Evolutionary conservation across 129 eudicot species (phyloP).

Genomic region (Solidago caesia): DNA sequence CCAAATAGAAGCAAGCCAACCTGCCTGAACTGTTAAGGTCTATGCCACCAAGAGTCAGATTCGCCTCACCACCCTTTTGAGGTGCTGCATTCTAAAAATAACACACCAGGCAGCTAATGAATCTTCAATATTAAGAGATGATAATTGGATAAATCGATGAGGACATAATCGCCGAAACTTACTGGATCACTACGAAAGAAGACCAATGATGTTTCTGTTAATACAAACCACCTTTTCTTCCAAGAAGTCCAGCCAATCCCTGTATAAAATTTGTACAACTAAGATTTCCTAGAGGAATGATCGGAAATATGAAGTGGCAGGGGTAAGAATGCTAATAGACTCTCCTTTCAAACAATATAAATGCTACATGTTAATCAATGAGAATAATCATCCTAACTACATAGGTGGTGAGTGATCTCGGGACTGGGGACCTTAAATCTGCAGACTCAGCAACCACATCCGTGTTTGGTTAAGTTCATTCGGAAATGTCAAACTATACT

Average conservation of each 20-base stretch:
- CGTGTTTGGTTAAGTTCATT: too few species aligned
- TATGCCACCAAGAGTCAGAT: slow-evolving; percentile 96
- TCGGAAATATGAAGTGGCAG: not conserved
- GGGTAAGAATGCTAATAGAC: not conserved
- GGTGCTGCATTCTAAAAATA: slow-evolving; percentile 62
- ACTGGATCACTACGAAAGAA: slow-evolving; percentile 94
- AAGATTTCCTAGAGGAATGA: slow-evolving; percentile 9
- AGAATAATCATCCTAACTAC: too few species aligned
- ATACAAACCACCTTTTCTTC: slow-evolving; percentile 94
- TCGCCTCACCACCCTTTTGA: slow-evolving; percentile 78
- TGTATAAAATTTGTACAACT: slow-evolving; percentile 22
- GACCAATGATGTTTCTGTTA: slow-evolving; percentile 86
- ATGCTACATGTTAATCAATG: not conserved
- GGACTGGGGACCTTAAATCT: too few species aligned
- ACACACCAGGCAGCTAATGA: not conserved
- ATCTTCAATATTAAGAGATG: not conserved
- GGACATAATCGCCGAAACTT: slow-evolving; percentile 28
- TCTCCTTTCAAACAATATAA: not conserved
- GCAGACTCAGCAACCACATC: too few species aligned
- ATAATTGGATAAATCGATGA: not conserved
- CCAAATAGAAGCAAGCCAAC: slow-evolving; percentile 43
- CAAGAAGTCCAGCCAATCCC: slow-evolving; percentile 99
- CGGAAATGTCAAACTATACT: too few species aligned
- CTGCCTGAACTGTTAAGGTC: slow-evolving; percentile 99
- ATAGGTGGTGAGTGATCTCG: too few species aligned